Conservation (phyloP, 305 asterid species). For the Fraxinus paxiana region DNA sequence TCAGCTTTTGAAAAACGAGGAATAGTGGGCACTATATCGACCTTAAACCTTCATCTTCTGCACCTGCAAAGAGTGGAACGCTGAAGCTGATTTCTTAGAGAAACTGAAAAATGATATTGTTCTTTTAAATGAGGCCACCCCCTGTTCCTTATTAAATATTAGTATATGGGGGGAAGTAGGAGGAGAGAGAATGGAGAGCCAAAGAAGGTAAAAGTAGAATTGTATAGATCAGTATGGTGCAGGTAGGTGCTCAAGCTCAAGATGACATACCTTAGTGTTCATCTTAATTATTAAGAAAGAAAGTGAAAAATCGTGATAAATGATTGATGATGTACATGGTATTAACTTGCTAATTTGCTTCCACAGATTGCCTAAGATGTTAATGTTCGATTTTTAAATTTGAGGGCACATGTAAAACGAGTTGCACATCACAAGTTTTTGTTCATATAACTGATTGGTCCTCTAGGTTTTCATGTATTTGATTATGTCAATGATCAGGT, state of each 20-base stretch:
- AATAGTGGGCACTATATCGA: not conserved
- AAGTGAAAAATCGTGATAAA: not conserved
- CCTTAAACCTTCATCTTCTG: not conserved
- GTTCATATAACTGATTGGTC: not conserved
- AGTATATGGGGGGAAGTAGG: not conserved
- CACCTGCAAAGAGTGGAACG: slow-evolving; percentile 11
- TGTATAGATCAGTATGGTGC: not conserved
- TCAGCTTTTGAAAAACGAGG: not conserved
- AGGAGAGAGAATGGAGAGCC: not conserved
- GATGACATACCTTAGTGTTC: not conserved
- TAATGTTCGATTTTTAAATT: not conserved
- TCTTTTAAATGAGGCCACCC: not conserved
- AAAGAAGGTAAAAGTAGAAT: not conserved
- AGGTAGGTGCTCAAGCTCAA: not conserved
- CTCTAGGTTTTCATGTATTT: not conserved
- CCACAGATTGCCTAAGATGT: not conserved
- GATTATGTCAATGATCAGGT: not conserved
- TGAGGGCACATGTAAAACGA: not conserved
- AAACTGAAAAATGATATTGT: not conserved
- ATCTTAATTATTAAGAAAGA: not conserved
- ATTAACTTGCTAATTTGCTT: not conserved
- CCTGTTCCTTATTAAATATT: not conserved
- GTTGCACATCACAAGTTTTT: not conserved
- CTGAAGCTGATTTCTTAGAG: not conserved
- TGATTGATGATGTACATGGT: not conserved